phyloP scores from a whole-genome alignment of 371 early-diverging fungal genomes.

The Encephalitozoon romaleae region DNA sequence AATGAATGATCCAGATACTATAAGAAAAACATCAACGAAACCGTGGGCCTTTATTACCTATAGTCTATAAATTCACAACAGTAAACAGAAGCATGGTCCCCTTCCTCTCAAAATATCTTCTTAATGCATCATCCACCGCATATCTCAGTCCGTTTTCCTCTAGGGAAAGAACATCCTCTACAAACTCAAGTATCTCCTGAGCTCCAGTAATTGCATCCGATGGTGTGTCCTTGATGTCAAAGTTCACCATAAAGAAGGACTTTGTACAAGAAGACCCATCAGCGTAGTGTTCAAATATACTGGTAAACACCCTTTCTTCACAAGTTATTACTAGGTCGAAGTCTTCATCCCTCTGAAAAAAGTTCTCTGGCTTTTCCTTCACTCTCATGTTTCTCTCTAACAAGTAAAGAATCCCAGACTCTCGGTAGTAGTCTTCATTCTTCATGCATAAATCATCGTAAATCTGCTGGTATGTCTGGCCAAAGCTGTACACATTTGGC shows the following conservation, averaged over 20 bases:
- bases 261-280: not conserved
- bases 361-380: conserved; percentile 76
- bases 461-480: conserved; percentile 77
- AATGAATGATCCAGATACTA: not conserved
- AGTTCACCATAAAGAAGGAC: conserved; percentile 76
- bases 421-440: conserved; percentile 66
- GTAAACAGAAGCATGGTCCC: conserved; percentile 5
- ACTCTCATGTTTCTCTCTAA: conserved; percentile 78
- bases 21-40: not conserved
- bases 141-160: not conserved
- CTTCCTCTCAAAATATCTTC: not conserved
- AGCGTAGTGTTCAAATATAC: conserved; percentile 67
- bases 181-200: conserved; percentile 69
- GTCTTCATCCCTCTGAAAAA: conserved; percentile 66
- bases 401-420: conserved; percentile 76
- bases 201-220: conserved; percentile 76
- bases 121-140: not conserved
- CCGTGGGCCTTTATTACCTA: not conserved
- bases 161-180: conserved; percentile 55
- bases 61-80: not conserved
- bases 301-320: conserved; percentile 83
- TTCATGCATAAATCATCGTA: conserved; percentile 70
- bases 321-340: conserved; percentile 87
- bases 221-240: conserved; percentile 83
- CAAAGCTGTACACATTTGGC: conserved; percentile 80